These are phyloP conservation scores for Kickxella alabastrina DNA, from an alignment of 192 early-diverging fungal genomes.

Conservation along the genomic window DNA sequence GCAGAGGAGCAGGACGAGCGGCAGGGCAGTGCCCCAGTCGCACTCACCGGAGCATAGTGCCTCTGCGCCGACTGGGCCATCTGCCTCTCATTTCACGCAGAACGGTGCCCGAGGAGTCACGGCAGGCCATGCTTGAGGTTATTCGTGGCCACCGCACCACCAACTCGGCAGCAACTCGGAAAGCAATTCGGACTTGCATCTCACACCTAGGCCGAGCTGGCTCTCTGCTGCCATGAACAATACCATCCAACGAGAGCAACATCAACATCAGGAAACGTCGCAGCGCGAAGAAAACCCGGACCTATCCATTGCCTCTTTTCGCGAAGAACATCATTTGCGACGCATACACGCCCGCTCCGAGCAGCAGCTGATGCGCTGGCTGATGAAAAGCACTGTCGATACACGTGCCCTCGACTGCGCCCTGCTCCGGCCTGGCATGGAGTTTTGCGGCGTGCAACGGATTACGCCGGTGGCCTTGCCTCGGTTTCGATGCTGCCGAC, in stretches of 20 bases:
- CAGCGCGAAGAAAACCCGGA: slow-evolving; percentile 29
- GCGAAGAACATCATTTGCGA: slow-evolving; percentile 2
- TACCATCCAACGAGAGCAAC: too few species aligned
- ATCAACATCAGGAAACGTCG: too few species aligned
- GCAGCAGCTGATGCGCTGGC: slow-evolving; percentile 20
- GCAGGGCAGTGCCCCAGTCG: too few species aligned
- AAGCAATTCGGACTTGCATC: slow-evolving; percentile 6
- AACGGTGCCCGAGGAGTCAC: slow-evolving; percentile 12
- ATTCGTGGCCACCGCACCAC: slow-evolving; percentile 13
- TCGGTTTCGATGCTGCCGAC: neutral
- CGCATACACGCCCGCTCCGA: slow-evolving; percentile 15
- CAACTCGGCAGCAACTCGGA: slow-evolving; percentile 13
- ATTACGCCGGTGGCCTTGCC: neutral
- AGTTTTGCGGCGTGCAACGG: slow-evolving; percentile 26
- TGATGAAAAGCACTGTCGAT: slow-evolving; percentile 25
- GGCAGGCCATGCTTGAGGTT: slow-evolving; percentile 34
- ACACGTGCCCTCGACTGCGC: slow-evolving; percentile 31
- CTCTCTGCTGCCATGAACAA: neutral
- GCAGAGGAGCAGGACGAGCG: too few species aligned
- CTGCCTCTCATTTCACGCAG: slow-evolving; percentile 9
- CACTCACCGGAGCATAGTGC: neutral
- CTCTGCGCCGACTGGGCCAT: slow-evolving; percentile 4
- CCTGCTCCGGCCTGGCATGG: slow-evolving; percentile 40
- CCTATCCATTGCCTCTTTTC: neutral
- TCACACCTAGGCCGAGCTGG: slow-evolving; percentile 18